phyloP scores from a whole-genome alignment of 305 asterid genomes.

The Fraxinus nigra region DNA sequence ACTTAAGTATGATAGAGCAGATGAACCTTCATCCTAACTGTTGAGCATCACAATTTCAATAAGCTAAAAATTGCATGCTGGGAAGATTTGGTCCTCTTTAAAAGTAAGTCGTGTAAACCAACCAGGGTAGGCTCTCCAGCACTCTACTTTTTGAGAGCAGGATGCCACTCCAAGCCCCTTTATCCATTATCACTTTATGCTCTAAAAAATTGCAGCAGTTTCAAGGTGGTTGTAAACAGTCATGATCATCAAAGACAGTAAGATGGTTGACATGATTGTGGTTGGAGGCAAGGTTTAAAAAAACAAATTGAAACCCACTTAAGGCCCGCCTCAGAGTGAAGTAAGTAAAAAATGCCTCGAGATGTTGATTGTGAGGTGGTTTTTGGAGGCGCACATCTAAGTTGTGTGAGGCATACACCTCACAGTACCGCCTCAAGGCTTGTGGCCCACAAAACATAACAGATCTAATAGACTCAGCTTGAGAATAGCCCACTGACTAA shows the following conservation, averaged over 20 bases:
- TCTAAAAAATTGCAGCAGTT: background rate
- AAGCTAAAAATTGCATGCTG: background rate
- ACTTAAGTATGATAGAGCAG: background rate
- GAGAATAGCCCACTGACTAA: background rate
- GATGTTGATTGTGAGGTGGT: background rate
- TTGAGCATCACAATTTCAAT: background rate
- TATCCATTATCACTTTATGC: background rate
- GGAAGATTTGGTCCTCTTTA: background rate
- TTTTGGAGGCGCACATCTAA: background rate
- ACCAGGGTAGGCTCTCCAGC: background rate
- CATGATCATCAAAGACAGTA: background rate
- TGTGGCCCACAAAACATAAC: background rate
- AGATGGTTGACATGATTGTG: background rate
- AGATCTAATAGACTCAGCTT: background rate
- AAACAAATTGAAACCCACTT: background rate
- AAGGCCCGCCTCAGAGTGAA: background rate
- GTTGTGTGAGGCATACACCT: background rate
- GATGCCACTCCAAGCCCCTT: background rate
- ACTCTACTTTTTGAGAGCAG: background rate
- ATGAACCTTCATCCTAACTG: background rate
- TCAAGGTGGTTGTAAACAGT: background rate
- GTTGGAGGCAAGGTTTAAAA: background rate
- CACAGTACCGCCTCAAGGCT: background rate
- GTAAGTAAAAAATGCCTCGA: background rate
- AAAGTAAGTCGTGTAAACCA: background rate